Conservation (phyloP, 2,329 filamentous ascomycete genomes). For the Salinomyces thailandicus region DNA sequence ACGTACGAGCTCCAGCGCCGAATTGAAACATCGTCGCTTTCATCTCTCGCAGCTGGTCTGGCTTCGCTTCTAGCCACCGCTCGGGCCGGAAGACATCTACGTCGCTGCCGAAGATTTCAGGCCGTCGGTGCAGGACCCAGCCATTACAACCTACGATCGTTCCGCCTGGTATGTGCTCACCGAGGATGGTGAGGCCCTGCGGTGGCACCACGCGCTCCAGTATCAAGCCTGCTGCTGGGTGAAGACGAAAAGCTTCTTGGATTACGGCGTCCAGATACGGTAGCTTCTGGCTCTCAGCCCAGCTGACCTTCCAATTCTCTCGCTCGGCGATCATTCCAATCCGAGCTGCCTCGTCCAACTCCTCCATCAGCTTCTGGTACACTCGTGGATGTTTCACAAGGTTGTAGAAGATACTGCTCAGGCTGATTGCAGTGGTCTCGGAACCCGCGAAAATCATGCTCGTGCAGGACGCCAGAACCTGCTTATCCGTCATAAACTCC, state of each 20-base stretch:
- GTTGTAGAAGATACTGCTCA: constrained; percentile 63
- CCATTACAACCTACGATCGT: constrained; percentile 66
- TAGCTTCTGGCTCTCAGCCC: constrained; percentile 58
- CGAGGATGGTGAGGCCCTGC: constrained; percentile 53
- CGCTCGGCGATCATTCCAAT: constrained; percentile 37
- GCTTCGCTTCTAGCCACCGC: constrained; percentile 48
- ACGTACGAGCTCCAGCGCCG: constrained; percentile 59
- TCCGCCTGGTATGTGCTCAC: constrained; percentile 53
- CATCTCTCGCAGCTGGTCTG: constrained; percentile 53
- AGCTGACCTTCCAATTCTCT: constrained; percentile 52
- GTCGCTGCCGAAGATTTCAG: constrained; percentile 58
- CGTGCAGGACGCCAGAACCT: constrained; percentile 62
- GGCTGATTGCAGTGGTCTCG: constrained; percentile 68
- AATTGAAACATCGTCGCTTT: constrained; percentile 63
- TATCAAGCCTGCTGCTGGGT: constrained; percentile 62
- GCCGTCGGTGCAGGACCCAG: constrained; percentile 61
- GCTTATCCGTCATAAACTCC: constrained; percentile 59
- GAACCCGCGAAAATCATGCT: constrained; percentile 63
- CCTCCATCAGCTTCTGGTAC: constrained; percentile 46
- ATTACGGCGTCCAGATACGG: constrained; percentile 68
- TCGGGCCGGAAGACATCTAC: constrained; percentile 58
- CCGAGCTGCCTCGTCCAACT: constrained; percentile 51
- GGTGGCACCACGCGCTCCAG: constrained; percentile 63
- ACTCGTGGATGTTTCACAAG: constrained; percentile 52
- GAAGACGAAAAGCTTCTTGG: constrained; percentile 66